These are phyloP conservation scores for Porodaedalea pini DNA, from an alignment of 1,284 basidiomycete genomes.

Conservation along the genomic window DNA sequence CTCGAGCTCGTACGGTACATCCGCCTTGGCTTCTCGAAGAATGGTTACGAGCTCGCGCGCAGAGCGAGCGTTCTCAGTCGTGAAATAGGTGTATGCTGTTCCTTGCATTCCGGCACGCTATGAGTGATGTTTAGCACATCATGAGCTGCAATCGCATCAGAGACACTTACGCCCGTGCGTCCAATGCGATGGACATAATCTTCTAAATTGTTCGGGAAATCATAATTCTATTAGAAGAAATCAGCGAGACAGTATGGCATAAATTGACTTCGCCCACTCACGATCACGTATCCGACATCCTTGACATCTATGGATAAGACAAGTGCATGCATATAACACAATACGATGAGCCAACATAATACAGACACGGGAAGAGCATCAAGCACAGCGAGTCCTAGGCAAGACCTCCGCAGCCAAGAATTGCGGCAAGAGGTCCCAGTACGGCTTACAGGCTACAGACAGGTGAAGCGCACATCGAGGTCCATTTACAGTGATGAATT, in stretches of 20 bases:
- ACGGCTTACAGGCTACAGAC: slow-evolving; percentile 9
- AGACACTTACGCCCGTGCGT: slow-evolving; percentile 32
- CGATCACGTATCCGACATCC: slow-evolving; percentile 43
- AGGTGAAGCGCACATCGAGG: slow-evolving; percentile 11
- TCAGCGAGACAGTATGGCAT: slow-evolving; percentile 18
- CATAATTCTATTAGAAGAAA: slow-evolving; percentile 42
- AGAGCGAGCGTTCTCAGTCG: slow-evolving; percentile 49
- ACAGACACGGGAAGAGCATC: slow-evolving; percentile 16
- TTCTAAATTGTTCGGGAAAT: slow-evolving; percentile 54
- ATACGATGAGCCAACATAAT: slow-evolving; percentile 13
- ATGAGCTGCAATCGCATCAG: neutral
- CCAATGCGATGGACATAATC: slow-evolving; percentile 48
- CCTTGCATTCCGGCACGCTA: slow-evolving; percentile 42
- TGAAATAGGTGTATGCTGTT: slow-evolving; percentile 59
- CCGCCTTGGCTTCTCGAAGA: slow-evolving; percentile 52
- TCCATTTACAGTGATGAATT: slow-evolving; percentile 11
- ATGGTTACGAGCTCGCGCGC: slow-evolving; percentile 57
- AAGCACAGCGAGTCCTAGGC: slow-evolving; percentile 16
- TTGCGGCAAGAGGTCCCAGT: slow-evolving; percentile 8
- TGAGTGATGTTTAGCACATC: neutral
- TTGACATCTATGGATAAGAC: slow-evolving; percentile 37
- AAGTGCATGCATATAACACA: slow-evolving; percentile 1
- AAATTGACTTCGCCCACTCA: slow-evolving; percentile 26
- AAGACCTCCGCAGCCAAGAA: slow-evolving; percentile 8
- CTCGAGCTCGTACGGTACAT: slow-evolving; percentile 50